Evolutionary conservation across 352 stramenopile species (phyloP), one percentile per base, ranked within the genome.

Genomic region (Phytophthora pinifolia): DNA sequence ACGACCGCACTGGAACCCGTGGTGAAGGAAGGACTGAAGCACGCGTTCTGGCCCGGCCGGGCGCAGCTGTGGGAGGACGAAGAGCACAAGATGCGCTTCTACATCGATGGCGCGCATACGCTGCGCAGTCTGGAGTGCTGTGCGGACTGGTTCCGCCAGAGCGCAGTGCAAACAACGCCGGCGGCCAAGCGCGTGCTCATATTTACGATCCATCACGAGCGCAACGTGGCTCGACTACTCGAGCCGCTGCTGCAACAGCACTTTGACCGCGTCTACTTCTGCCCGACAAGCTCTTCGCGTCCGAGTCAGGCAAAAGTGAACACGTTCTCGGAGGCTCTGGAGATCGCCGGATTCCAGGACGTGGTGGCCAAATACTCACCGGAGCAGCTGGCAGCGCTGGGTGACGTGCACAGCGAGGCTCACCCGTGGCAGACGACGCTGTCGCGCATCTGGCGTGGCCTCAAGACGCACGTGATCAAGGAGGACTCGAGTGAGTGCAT

Each of bases 101-200:
- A 86, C 63, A 80, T 97, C 15, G 89, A 97, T 58, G 89, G 89
- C 18, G 89, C 88, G 6, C 89, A 97, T 70, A 97, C 89, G 33
- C 51, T 86, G 36, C 68, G 70, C 29, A 96, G 85, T 49, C 69
- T 97, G 12, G 71, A 80, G 54, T 86, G 74, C 20, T 92, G 76
- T 31, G 73, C 67, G 31, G 62, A 81, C 25, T 97, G 89, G 89
- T 97, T 74, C 44, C 20, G 46, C 25, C 67, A 86, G 42, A 38
- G 46, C 15, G 27, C 62, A 18, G 44, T 36, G 1, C 45, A 52
- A 42, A 57, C 42, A 25, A 34, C 45, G 10, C 20, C 39, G 6
- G 25, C 50, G 18, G 69, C 60, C 36, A 70, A 73, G 54, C 67
- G 62, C 27, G 75, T 82, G 45, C 65, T 93, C 25, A 67, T 91